Evolutionary conservation across 2,329 filamentous ascomycete species (phyloP).

Genomic region (Niveomyces coronatus): DNA sequence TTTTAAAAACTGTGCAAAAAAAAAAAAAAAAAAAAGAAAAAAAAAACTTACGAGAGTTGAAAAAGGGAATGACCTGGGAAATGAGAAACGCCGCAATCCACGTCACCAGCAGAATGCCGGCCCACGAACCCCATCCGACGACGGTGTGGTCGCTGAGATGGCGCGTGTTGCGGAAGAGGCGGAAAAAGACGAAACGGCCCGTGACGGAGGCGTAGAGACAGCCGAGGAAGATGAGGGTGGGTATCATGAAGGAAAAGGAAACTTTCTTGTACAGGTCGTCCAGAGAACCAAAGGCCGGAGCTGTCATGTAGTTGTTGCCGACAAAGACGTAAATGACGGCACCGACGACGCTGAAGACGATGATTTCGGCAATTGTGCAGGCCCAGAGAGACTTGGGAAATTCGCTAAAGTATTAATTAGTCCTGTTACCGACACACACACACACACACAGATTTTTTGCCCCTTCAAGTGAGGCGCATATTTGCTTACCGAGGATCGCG

Average conservation of each 20-base stretch:
- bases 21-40: background rate
- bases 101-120: conserved; percentile 53
- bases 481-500: conserved; percentile 42
- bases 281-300: conserved; percentile 79
- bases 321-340: conserved; percentile 77
- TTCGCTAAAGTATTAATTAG: conserved; percentile 47
- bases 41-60: conserved; percentile 53
- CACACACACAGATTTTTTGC: no score
- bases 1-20: no score
- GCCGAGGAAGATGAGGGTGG: conserved; percentile 84
- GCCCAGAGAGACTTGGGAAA: conserved; percentile 91
- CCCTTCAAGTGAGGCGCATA: no score
- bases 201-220: conserved; percentile 86
- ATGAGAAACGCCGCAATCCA: conserved; percentile 92
- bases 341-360: conserved; percentile 78
- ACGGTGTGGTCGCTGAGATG: conserved; percentile 77
- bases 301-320: conserved; percentile 70
- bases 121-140: conserved; percentile 72
- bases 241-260: conserved; percentile 90
- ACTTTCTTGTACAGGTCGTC: conserved; percentile 75
- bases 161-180: conserved; percentile 65
- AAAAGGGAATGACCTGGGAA: conserved; percentile 88
- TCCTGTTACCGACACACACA: no score
- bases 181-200: conserved; percentile 86
- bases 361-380: conserved; percentile 78